Evolutionary conservation across 352 stramenopile species (phyloP).

Genomic region (Phytophthora parvispora): DNA sequence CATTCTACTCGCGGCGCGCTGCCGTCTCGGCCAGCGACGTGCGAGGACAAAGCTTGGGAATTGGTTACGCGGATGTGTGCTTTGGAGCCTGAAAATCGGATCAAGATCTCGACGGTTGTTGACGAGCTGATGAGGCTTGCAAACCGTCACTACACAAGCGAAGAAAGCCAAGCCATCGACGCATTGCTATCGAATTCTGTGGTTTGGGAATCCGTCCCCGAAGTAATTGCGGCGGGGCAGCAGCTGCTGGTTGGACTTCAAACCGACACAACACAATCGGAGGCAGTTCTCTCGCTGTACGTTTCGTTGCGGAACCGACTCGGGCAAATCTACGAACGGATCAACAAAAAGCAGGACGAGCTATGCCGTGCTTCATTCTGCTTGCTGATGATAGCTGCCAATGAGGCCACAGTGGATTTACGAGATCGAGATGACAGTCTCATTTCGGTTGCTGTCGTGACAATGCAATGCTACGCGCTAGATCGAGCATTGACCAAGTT

Average conservation of each 20-base stretch:
- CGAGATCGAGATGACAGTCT: not conserved
- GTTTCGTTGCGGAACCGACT: not conserved
- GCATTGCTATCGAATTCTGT: not conserved
- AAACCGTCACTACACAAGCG: too few species aligned
- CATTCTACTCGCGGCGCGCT: not conserved
- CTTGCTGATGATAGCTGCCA: not conserved
- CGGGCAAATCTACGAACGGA: not conserved
- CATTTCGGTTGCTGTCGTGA: not conserved
- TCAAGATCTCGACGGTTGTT: not conserved
- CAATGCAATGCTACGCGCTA: not conserved
- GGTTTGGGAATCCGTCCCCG: not conserved
- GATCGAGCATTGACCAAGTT: not conserved
- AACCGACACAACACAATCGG: not conserved
- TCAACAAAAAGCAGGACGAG: not conserved
- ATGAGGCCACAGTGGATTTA: not conserved
- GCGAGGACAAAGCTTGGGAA: not conserved
- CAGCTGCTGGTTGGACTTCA: not conserved
- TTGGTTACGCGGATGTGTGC: not conserved
- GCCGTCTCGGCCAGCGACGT: not conserved
- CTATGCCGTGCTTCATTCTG: not conserved
- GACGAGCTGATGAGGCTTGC: not conserved
- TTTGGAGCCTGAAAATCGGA: not conserved
- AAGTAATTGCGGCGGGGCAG: not conserved
- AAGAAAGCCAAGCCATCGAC: not conserved
- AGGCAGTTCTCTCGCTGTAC: not conserved